phyloP scores from a whole-genome alignment of 2,329 filamentous ascomycete species.

The Neoarthrinium moseri region DNA sequence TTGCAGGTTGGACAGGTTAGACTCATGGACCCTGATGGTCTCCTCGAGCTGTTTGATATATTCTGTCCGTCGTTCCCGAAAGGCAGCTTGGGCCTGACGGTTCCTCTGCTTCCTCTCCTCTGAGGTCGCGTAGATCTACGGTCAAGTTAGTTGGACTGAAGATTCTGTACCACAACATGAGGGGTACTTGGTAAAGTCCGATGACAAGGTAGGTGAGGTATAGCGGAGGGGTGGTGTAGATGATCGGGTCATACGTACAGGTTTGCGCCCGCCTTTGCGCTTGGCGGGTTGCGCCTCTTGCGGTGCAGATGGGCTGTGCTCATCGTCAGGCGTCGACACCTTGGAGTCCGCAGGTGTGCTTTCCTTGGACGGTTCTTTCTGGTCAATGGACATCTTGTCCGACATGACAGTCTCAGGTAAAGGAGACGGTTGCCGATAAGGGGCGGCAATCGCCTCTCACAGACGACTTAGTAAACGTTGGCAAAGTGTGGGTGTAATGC shows the following conservation, averaged over 20 bases:
- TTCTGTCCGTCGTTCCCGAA: slow-evolving; percentile 93
- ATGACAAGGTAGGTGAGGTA: not conserved
- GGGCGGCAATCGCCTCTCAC: slow-evolving; percentile 38
- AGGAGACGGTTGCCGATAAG: slow-evolving; percentile 37
- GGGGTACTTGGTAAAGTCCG: not conserved
- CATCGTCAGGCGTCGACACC: slow-evolving; percentile 59
- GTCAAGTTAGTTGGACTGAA: slow-evolving; percentile 12
- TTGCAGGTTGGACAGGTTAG: slow-evolving; percentile 87
- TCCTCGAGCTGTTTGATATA: slow-evolving; percentile 99
- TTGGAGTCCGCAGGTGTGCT: slow-evolving; percentile 63
- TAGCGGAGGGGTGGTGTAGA: not conserved
- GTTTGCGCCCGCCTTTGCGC: slow-evolving; percentile 95
- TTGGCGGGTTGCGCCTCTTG: slow-evolving; percentile 71
- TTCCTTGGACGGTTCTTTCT: slow-evolving; percentile 55
- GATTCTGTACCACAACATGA: not conserved
- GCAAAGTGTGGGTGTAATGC: slow-evolving; percentile 4
- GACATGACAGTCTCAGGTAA: slow-evolving; percentile 51
- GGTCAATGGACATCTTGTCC: slow-evolving; percentile 67
- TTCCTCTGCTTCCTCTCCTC: slow-evolving; percentile 98
- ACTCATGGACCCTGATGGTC: slow-evolving; percentile 95
- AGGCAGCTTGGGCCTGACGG: slow-evolving; percentile 93
- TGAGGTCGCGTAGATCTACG: slow-evolving; percentile 94
- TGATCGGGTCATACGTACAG: slow-evolving; percentile 59
- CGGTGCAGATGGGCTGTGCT: slow-evolving; percentile 38
- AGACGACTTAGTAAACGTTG: slow-evolving; percentile 11